Evolutionary conservation across 768 basidiomycete species (phyloP).

Genomic region (Lactifluus hygrophoroides): DNA sequence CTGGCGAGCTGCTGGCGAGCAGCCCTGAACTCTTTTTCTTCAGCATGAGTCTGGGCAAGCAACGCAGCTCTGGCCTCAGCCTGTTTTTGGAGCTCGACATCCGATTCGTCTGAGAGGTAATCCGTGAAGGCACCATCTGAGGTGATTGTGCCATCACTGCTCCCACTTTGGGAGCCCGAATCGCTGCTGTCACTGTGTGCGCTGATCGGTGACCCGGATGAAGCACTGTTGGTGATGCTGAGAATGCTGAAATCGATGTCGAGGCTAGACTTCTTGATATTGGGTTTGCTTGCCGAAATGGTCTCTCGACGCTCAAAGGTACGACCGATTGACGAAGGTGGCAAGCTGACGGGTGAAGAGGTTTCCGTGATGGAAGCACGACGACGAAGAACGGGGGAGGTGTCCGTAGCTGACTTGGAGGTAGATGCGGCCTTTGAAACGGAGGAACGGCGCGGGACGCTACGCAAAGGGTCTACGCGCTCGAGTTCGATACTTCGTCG

Average conservation of each 20-base stretch:
- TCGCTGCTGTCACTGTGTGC: slow-evolving; percentile 51
- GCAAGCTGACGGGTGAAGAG: neutral
- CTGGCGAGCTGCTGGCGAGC: slow-evolving; percentile 70
- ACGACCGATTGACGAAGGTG: slow-evolving; percentile 5
- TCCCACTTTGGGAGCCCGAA: slow-evolving; percentile 37
- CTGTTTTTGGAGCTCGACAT: slow-evolving; percentile 78
- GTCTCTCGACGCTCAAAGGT: slow-evolving; percentile 20
- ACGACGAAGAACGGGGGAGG: slow-evolving; percentile 17
- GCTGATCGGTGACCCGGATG: slow-evolving; percentile 26
- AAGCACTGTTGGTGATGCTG: slow-evolving; percentile 29
- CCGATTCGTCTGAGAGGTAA: slow-evolving; percentile 89
- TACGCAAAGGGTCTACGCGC: slow-evolving; percentile 37
- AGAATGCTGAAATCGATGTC: slow-evolving; percentile 34
- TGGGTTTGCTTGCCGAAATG: slow-evolving; percentile 17
- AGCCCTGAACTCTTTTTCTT: slow-evolving; percentile 74
- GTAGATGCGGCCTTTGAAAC: slow-evolving; percentile 32
- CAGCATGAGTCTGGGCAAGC: slow-evolving; percentile 69
- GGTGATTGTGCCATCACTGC: slow-evolving; percentile 69
- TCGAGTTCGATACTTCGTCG: slow-evolving; percentile 55
- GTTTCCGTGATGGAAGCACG: slow-evolving; percentile 20
- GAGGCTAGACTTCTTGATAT: slow-evolving; percentile 22
- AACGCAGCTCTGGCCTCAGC: slow-evolving; percentile 73
- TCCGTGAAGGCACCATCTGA: slow-evolving; percentile 87
- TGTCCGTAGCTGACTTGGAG: slow-evolving; percentile 28
- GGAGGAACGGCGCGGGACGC: slow-evolving; percentile 39